A percentile compares a stretch with the other conserved stretches of the same genome.
phyloP scores from a whole-genome alignment of 1,284 basidiomycete genomes.

The Sphaerobolus stellatus region DNA sequence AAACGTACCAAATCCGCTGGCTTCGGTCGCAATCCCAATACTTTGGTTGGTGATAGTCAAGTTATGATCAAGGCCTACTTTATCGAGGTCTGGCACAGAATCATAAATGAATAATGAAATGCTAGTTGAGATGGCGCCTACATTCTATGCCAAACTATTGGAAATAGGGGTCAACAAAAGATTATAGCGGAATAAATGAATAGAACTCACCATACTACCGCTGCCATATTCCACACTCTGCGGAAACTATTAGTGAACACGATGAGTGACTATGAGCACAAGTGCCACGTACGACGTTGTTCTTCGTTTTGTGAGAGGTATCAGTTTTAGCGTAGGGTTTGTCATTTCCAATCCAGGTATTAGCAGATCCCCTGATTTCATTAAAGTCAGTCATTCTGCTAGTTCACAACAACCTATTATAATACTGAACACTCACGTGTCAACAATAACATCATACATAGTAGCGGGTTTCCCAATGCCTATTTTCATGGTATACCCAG shows the following conservation, averaged over 20 bases:
- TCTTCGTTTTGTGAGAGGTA: neutral
- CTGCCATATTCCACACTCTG: neutral
- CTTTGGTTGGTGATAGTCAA: neutral
- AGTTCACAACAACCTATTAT: neutral
- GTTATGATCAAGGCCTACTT: neutral
- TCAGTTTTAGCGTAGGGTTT: neutral
- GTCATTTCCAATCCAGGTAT: neutral
- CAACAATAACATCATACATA: neutral
- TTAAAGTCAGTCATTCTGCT: neutral
- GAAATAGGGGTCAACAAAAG: neutral
- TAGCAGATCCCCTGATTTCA: neutral
- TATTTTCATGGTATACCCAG: neutral
- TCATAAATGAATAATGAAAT: neutral
- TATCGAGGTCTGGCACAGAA: neutral
- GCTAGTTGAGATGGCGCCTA: neutral
- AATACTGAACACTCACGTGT: neutral
- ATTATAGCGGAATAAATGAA: neutral
- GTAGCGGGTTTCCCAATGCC: neutral
- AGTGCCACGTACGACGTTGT: neutral
- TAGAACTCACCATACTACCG: neutral
- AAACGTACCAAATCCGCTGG: neutral
- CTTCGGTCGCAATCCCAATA: neutral
- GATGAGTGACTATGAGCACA: neutral
- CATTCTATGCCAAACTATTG: neutral
- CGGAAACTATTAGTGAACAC: neutral